Base-by-base conservation (phyloP, 2,329 filamentous ascomycete species). In the Thelonectria blattea region DNA sequence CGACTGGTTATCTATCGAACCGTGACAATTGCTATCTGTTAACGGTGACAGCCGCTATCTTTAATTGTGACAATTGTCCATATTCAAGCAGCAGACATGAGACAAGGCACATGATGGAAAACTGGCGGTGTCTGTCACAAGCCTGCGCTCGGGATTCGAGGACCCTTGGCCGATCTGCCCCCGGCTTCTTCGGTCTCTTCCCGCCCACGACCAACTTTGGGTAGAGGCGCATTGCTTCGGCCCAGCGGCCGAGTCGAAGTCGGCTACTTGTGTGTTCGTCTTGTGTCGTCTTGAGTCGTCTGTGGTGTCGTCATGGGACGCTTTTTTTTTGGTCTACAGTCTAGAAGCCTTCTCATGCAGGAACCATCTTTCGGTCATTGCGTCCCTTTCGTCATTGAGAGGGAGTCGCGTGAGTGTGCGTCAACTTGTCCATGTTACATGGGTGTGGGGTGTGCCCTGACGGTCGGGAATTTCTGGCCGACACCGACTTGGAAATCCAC, bases 181-280 rank as follows among this genome's bases (percentile, higher is more conserved):
- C 71, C 68, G 68, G 68, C 67, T 66, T 62, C 60, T 62, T 37
- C 46, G 53, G 37, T 52, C 52, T 37, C 39, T 60, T 56, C 58
- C 68, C 68, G 64, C 61, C 58, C 60, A 49, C 15, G 39, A 8
- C 30, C 24, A 17, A 34, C n/a, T 15, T 48, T 63, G 56, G 68
- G 22, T 70, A 68, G 41, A 30, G 30, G 17, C 68, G 68, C 66
- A 58, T 69, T 71, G 60, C 68, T 71, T 69, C 68, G 68, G 68
- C 57, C 62, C 47, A 67, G 47, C 24, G n/a, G n/a, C 54, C 51
- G 32, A 30, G 52, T 39, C 24, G 7, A 18, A 34, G 12, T 54
- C 52, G 27, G 52, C 42, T 52, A 50, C 30, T 39, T n/a, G 18
- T 8, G 27, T 30, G 27, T 30, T 30, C 27, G 27, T 9, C 42